Evolutionary conservation across 257 asterid species (phyloP).

Genomic region (Plectranthus barbatus): DNA sequence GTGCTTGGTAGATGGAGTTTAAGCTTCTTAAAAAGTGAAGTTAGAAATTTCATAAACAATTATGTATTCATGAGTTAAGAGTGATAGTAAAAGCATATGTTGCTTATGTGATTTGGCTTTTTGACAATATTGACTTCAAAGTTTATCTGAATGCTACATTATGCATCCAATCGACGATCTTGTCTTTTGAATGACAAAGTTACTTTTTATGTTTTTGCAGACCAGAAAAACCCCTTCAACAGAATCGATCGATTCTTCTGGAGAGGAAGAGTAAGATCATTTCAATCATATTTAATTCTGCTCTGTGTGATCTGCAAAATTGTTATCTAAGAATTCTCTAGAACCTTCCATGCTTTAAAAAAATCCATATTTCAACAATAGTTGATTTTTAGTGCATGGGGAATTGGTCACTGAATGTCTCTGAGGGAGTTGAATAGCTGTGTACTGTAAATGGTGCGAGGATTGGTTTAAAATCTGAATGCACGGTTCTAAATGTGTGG

Average conservation of each 20-base stretch:
- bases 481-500: neutral
- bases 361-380: neutral
- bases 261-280: slow-evolving; percentile 90
- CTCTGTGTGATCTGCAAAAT: neutral
- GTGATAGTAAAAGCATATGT: neutral
- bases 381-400: neutral
- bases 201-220: slow-evolving; percentile 39
- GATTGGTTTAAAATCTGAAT: neutral
- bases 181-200: neutral
- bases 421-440: neutral
- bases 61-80: neutral
- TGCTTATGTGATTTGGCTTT: neutral
- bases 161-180: slow-evolving; percentile 1
- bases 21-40: neutral
- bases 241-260: slow-evolving; percentile 81
- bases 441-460: neutral
- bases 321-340: neutral
- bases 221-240: slow-evolving; percentile 55
- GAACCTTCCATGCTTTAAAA: slow-evolving; percentile 1
- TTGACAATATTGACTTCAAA: neutral
- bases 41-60: neutral
- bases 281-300: slow-evolving; percentile 4
- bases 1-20: slow-evolving; percentile 5
- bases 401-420: neutral
- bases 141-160: neutral